These are phyloP conservation scores for slime mould (Dictyostelium discoideum) DNA, from an alignment of 78 protist genomes.

Conservation along the genomic window dicty_2.7 NC_007091.3:2325501-2326000, in stretches of 20 bases:
- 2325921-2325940: background rate
- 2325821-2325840: background rate
- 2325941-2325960: background rate
- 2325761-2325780: background rate
- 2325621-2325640: background rate
- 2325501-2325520: background rate
- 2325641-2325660: too few relatives aligned
- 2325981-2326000: background rate
- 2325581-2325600: background rate
- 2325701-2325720: background rate
- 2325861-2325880: background rate
- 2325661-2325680: too few relatives aligned
- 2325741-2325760: constrained; percentile 17
- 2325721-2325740: background rate
- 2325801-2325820: background rate
- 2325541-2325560: background rate
- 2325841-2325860: background rate
- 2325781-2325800: constrained; percentile 12
- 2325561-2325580: background rate
- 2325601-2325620: too few relatives aligned
- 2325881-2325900: background rate
- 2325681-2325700: background rate
- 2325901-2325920: background rate
- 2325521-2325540: background rate
- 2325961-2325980: background rate